Evolutionary conservation across 148 eudicot species (phyloP).

Genomic region (Nyssa sinensis): DNA sequence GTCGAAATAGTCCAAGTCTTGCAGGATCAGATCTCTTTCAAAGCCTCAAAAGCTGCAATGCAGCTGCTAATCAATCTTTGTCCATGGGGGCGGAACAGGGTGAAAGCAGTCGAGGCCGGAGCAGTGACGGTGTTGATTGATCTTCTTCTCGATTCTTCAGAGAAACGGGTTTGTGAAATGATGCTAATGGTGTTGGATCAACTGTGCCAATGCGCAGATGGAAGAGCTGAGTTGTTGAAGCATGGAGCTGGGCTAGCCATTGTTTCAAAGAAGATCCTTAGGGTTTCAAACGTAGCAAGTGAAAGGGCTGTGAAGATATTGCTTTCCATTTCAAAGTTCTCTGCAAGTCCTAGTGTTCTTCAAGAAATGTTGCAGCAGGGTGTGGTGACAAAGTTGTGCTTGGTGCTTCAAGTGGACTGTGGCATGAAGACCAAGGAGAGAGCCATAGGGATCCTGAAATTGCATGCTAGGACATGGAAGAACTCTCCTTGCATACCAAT

Average conservation of each 20-base stretch:
- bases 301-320: conserved; percentile 59
- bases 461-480: conserved; percentile 62
- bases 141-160: conserved; percentile 35
- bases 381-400: conserved; percentile 61
- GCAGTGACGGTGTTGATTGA: conserved; percentile 34
- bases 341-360: conserved; percentile 33
- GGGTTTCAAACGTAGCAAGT: conserved; percentile 46
- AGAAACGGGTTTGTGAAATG: conserved; percentile 36
- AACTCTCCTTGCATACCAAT: conserved; percentile 47
- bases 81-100: conserved; percentile 56
- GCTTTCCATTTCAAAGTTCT: conserved; percentile 39
- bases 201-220: conserved; percentile 66
- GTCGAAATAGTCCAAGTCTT: conserved; percentile 39
- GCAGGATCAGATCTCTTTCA: conserved; percentile 42
- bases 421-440: conserved; percentile 58
- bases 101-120: conserved; percentile 50
- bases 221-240: conserved; percentile 51
- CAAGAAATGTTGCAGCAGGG: conserved; percentile 69
- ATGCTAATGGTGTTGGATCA: conserved; percentile 49
- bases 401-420: conserved; percentile 69
- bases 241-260: conserved; percentile 68
- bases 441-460: conserved; percentile 52
- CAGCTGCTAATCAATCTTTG: conserved; percentile 36
- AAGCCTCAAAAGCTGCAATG: conserved; percentile 49
- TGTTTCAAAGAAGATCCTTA: too few species aligned